Conservation (phyloP, 768 basidiomycete species). For the Lentinula lateritia region DNA sequence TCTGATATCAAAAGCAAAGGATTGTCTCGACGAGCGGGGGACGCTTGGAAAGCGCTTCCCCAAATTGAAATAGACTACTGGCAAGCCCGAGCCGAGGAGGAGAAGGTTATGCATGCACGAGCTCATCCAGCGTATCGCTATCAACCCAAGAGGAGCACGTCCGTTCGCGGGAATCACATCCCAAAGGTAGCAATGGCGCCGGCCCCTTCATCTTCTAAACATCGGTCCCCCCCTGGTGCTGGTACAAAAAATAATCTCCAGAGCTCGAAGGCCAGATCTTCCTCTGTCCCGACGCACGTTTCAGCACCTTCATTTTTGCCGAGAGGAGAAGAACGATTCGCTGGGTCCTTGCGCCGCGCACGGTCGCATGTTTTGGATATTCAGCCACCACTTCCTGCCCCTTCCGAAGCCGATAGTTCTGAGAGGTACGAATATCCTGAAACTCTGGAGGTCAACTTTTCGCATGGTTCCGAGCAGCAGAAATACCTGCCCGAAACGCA, state of each 20-base stretch:
- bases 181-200: neutral
- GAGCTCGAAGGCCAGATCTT: neutral
- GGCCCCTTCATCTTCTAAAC: neutral
- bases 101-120: constrained; percentile 36
- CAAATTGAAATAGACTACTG: constrained; percentile 30
- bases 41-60: constrained; percentile 50
- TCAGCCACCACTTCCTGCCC: neutral
- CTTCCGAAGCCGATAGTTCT: neutral
- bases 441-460: neutral
- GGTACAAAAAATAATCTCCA: neutral
- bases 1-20: constrained; percentile 25
- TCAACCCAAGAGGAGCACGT: constrained; percentile 5
- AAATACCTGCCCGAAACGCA: neutral
- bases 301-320: neutral
- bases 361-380: neutral
- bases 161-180: neutral
- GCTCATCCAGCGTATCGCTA: constrained; percentile 46
- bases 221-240: no score
- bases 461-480: neutral
- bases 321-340: neutral
- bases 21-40: constrained; percentile 53
- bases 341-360: neutral
- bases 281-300: neutral
- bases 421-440: neutral
- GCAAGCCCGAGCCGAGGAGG: constrained; percentile 30